phyloP scores from a whole-genome alignment of 2,329 filamentous ascomycete species.

The Fusarium abutilonis region DNA sequence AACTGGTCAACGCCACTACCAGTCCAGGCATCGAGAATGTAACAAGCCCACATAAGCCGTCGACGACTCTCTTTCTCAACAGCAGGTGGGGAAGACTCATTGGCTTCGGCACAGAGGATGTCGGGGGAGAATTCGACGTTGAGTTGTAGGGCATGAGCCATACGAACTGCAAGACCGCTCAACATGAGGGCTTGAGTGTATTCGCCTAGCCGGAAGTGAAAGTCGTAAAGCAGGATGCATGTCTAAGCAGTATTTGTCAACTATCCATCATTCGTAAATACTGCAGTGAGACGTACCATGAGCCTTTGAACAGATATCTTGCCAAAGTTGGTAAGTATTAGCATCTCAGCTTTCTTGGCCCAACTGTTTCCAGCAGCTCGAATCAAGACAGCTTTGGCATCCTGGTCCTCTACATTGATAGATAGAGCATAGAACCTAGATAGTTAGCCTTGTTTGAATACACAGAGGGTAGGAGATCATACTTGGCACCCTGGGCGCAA shows the following conservation, averaged over 20 bases:
- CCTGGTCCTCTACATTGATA: constrained; percentile 46
- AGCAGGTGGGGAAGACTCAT: constrained; percentile 47
- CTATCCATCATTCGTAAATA: background rate
- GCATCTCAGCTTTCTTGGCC: constrained; percentile 52
- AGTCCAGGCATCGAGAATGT: constrained; percentile 54
- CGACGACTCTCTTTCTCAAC: constrained; percentile 53
- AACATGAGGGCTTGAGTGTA: constrained; percentile 55
- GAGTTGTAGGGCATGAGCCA: constrained; percentile 55
- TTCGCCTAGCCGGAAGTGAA: constrained; percentile 53
- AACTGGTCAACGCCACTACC: constrained; percentile 53
- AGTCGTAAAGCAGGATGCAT: constrained; percentile 53
- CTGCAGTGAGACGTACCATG: constrained; percentile 46
- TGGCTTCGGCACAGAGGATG: constrained; percentile 51
- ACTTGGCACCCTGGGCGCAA: constrained; percentile 54
- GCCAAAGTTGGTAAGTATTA: constrained; percentile 52
- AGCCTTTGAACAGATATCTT: constrained; percentile 53
- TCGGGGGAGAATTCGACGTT: constrained; percentile 52
- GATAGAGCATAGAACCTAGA: constrained; percentile 50
- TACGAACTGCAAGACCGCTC: constrained; percentile 54
- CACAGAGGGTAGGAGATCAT: constrained; percentile 9
- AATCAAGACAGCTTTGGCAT: constrained; percentile 45
- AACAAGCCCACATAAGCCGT: constrained; percentile 56
- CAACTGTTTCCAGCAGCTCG: constrained; percentile 51
- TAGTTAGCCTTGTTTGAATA: constrained; percentile 9
- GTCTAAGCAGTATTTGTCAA: constrained; percentile 42